These are phyloP conservation scores for Macrolepiota albuminosa DNA, from an alignment of 768 basidiomycete genomes.

Conservation along the genomic window DNA sequence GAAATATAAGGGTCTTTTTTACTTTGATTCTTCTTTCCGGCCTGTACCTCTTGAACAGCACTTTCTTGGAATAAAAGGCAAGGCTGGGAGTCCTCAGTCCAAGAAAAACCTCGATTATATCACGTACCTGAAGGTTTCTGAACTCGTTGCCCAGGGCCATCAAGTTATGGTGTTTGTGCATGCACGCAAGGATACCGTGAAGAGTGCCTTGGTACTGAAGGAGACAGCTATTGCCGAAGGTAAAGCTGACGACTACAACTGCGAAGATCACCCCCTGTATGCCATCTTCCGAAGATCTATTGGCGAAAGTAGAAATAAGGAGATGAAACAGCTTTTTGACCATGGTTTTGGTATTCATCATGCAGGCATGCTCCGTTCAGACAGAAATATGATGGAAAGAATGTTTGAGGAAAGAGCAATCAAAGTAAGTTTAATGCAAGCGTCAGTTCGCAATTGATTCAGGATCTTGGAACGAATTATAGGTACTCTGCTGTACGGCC, in stretches of 20 bases:
- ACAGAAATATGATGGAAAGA: conserved; percentile 92
- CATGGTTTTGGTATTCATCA: conserved; percentile 96
- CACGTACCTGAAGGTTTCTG: conserved; percentile 86
- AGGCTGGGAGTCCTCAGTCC: conserved; percentile 66
- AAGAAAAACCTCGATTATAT: conserved; percentile 85
- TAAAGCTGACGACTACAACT: conserved; percentile 71
- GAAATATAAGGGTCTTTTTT: conserved; percentile 83
- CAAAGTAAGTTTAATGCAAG: conserved; percentile 51
- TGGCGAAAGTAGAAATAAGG: conserved; percentile 82
- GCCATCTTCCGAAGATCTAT: conserved; percentile 73
- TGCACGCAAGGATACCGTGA: conserved; percentile 96
- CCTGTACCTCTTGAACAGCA: conserved; percentile 97
- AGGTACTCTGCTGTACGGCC: conserved; percentile 98
- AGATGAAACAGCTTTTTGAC: conserved; percentile 94
- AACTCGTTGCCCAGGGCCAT: conserved; percentile 85
- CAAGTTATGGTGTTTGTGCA: conserved; percentile 99
- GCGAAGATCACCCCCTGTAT: conserved; percentile 77
- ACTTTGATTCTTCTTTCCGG: conserved; percentile 95
- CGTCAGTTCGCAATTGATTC: not conserved
- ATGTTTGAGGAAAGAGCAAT: conserved; percentile 89
- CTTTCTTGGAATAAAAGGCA: conserved; percentile 91
- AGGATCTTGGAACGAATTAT: not conserved
- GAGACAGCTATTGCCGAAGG: conserved; percentile 76
- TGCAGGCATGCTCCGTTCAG: conserved; percentile 94
- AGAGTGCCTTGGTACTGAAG: conserved; percentile 74